Base-by-base conservation (phyloP, 805 yeast genomes). In the Pichia paraexigua region DNA sequence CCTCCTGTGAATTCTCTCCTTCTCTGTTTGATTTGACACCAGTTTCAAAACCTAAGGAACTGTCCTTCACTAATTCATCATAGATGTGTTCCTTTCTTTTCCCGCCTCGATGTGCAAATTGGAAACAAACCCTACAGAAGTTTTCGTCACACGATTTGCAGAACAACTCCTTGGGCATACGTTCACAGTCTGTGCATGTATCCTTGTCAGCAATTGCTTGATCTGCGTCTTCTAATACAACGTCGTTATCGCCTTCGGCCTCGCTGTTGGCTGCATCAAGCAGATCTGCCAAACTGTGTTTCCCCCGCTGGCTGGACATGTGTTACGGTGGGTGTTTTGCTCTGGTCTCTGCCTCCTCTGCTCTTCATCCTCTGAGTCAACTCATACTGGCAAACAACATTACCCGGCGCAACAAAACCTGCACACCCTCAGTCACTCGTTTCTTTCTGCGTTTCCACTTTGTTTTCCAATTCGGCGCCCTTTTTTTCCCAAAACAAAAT, bases 81-180 rank as follows among this genome's bases (percentile, higher is more conserved):
- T 54, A 66, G 40, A 64, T 63, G 58, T 81, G 86, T 0, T 55
- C 42, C 55, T 75, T 76, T 58, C 86, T 68, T 50, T 76, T 73
- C 18, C 94, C 94, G 30, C 86, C 83, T 50, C 83, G 73, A 60
- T 85, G 94, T 22, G 83, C 71, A 69, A 83, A 76, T 44, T 73
- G 79, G 60, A 77, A 85, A 62, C 92, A 86, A 3, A 83, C 87
- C 30, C 75, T 72, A 65, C 94, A 85, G 59, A 82, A 85, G 17
- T 71, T 71, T 59, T 85, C 92, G 41, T 76, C 78, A 66, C 94
- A 85, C 51, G 73, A 74, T 32, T 67, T 61, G 64, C 94, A 85
- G 39, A 70, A 64, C n/a, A 82, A 64, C 57, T 83, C 87, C 5
- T 78, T 70, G 21, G 87, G 83, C 80, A 82, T 87, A 61, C 85